Base-by-base conservation (phyloP, 1,139 yeast species). In the Candida smagusa region DNA sequence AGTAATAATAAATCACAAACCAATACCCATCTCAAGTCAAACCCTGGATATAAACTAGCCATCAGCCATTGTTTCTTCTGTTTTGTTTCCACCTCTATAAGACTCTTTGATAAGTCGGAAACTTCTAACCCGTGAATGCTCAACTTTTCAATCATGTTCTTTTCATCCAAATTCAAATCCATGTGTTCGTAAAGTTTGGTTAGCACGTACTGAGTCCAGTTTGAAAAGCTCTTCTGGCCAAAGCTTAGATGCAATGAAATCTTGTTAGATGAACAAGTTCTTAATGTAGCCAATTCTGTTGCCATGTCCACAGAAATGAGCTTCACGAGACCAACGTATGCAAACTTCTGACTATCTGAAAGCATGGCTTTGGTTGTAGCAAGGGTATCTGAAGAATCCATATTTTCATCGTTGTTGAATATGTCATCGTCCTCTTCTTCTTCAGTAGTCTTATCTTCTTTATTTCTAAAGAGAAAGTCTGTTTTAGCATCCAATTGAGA, bases 21-120 rank as follows among this genome's bases (percentile, higher is more conserved):
- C 7, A 92, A 74, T 0, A 96, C 90, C 98, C 98, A 92, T 28
- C 92, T 78, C 29, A 92, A 75, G 54, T 90, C 96, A 40, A 89
- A 77, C 24, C 82, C 80, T 6, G 53, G 49, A 12, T 45, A 42
- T 27, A 39, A 37, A 12, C 41, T 40, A 3, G 47, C 37, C 45
- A 43, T 44, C 27, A 27, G 39, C 28, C 29, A 31, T 2, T 35
- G 30, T n/a, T 30, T 38, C 11, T 34, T 36, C 43, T 52, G 39
- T 9, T 34, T 35, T 6, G 58, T 52, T 28, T 43, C 40, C 13
- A 52, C 59, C 8, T 74, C 65, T 5, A 58, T 52, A 16, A 84
- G 60, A 34, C 84, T 77, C 12, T 74, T 74, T 2, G 86, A 70
- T 39, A 94, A 68, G 59, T 92, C 98, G 2, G 59, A 54, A 0